Evolutionary conservation across 805 yeast species (phyloP).

Genomic region (Teunomyces barrocoloradensis): DNA sequence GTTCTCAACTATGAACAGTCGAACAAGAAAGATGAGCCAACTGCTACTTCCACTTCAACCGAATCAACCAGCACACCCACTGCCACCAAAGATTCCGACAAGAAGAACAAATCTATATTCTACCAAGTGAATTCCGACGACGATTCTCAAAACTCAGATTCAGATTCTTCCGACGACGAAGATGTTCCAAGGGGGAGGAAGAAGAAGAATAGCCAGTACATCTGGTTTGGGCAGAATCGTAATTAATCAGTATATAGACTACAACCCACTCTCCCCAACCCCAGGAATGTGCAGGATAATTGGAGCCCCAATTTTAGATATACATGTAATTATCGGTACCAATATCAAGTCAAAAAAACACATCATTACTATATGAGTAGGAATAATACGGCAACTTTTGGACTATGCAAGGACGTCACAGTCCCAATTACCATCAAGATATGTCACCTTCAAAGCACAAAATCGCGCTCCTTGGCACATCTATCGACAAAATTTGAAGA

Average conservation of each 20-base stretch:
- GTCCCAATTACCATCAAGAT: slow-evolving; percentile 34
- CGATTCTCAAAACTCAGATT: slow-evolving; percentile 6
- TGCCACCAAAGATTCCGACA: not conserved
- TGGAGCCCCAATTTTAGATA: not conserved
- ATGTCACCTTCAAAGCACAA: slow-evolving; percentile 25
- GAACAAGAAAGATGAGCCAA: slow-evolving; percentile 7
- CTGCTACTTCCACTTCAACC: not conserved
- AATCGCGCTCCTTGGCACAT: slow-evolving; percentile 14
- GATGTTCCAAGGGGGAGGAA: slow-evolving; percentile 9
- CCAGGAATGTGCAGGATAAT: not conserved
- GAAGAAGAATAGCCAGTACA: slow-evolving; percentile 19
- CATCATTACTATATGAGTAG: slow-evolving; percentile 6
- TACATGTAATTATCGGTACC: not conserved
- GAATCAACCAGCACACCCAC: not conserved
- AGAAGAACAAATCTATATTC: slow-evolving; percentile 23
- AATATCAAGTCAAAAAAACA: no score
- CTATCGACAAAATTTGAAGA: slow-evolving; percentile 35
- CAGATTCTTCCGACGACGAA: slow-evolving; percentile 11
- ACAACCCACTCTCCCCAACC: no score
- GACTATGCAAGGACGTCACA: slow-evolving; percentile 37
- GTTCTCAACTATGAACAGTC: slow-evolving; percentile 11
- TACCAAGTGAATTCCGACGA: slow-evolving; percentile 27
- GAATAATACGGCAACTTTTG: slow-evolving; percentile 32
- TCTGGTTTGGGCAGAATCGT: slow-evolving; percentile 38
- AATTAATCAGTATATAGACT: not conserved